Conservation (phyloP, 1,139 yeast species). For the Blastobotrys illinoisensis region DNA sequence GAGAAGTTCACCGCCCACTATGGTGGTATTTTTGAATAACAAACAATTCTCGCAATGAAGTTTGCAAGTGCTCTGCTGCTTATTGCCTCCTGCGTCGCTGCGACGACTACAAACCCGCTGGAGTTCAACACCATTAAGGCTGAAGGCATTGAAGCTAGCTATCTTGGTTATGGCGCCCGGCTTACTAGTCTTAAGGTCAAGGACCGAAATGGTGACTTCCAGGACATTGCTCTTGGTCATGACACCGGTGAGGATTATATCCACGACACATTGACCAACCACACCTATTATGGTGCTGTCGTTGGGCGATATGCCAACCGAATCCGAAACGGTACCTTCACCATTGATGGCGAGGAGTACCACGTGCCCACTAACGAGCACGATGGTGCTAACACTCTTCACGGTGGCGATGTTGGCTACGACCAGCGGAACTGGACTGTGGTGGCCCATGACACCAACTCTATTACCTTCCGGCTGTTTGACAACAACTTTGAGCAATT, state of each 20-base stretch:
- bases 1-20: not conserved
- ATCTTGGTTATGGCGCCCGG: constrained; percentile 15
- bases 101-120: constrained; percentile 7
- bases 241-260: constrained; percentile 11
- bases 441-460: constrained; percentile 9
- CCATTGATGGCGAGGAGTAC: constrained; percentile 35
- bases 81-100: constrained; percentile 5
- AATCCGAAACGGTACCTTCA: constrained; percentile 40
- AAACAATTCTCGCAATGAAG: constrained; percentile 1
- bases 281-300: constrained; percentile 53
- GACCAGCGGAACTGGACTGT: constrained; percentile 32
- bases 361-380: constrained; percentile 39
- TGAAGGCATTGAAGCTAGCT: constrained; percentile 14
- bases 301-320: constrained; percentile 55
- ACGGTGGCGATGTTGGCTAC: constrained; percentile 44
- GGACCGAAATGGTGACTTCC: constrained; percentile 10
- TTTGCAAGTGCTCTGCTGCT: not conserved
- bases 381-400: constrained; percentile 36
- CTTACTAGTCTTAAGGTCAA: constrained; percentile 12
- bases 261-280: constrained; percentile 22
- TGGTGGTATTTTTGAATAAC: not conserved
- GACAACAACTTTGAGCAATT: constrained; percentile 41
- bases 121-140: constrained; percentile 13
- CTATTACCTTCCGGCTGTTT: constrained; percentile 30
- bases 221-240: constrained; percentile 13